Evolutionary conservation across 805 yeast genomes (phyloP).

Genomic region (Nakazawaea ernobii): DNA sequence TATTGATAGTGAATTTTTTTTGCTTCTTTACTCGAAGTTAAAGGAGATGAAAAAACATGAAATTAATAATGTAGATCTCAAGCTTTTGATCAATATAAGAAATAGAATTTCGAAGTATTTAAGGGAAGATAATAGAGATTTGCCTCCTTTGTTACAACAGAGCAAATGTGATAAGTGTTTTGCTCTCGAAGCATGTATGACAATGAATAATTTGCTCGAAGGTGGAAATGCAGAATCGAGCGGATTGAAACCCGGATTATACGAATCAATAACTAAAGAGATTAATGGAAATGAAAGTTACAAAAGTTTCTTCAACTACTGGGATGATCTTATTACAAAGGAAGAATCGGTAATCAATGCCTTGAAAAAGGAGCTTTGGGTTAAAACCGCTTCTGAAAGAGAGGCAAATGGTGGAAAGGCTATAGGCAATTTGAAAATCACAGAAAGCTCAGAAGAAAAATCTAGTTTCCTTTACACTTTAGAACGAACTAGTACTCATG

Average conservation of each 20-base stretch:
- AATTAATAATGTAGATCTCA: slow-evolving; percentile 49
- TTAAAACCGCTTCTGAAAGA: slow-evolving; percentile 48
- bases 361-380: slow-evolving; percentile 64
- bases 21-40: slow-evolving; percentile 69
- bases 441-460: slow-evolving; percentile 20
- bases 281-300: slow-evolving; percentile 36
- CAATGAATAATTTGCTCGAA: slow-evolving; percentile 53
- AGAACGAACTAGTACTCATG: slow-evolving; percentile 24
- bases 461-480: slow-evolving; percentile 42
- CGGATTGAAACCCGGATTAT: slow-evolving; percentile 46
- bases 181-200: slow-evolving; percentile 56
- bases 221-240: slow-evolving; percentile 48
- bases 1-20: slow-evolving; percentile 54
- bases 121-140: slow-evolving; percentile 39
- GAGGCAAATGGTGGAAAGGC: slow-evolving; percentile 59
- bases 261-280: slow-evolving; percentile 45
- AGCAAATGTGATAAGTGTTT: slow-evolving; percentile 60
- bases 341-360: slow-evolving; percentile 60
- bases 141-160: slow-evolving; percentile 50
- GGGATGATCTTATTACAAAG: slow-evolving; percentile 68
- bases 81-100: slow-evolving; percentile 64
- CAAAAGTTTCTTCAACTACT: slow-evolving; percentile 53
- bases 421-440: slow-evolving; percentile 44
- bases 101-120: slow-evolving; percentile 61
- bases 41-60: slow-evolving; percentile 50